Base-by-base conservation (phyloP, 164 flowering plant genomes). In the Magnolia officinalis region DNA sequence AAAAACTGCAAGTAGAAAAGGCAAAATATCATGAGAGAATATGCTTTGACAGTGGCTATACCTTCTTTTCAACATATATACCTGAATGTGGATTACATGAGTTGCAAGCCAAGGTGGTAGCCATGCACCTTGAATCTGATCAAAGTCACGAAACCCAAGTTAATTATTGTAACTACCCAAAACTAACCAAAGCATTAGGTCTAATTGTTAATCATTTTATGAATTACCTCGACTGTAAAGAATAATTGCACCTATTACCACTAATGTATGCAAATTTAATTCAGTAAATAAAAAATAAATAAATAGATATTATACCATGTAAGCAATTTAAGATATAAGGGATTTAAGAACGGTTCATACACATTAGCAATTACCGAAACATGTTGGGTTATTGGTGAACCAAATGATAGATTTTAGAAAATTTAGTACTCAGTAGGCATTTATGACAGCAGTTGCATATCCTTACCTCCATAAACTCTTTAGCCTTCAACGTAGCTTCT, bases 91-190 rank as follows among this genome's bases (percentile, higher is more conserved):
- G 68, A 78, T 45, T 1, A 81, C 72, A 82, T 90, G 94, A 49
- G 75, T 78, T 68, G 89, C 91, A 81, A 95, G 88, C 99, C 99
- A 93, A 70, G 89, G 92, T 72, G 99, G 99, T 80, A 95, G 89
- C 98, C 99, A 95, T 76, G 99, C 91, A 72, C 96, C 90, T 82
- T 93, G 97, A 82, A 84, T 93, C 98, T 94, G 87, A 81, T 74
- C 68, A 63, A 19, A 65, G 68, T 20, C 31, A 67, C 1, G 65
- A 75, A 67, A 67, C 24, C 29, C 23, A 65, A 37, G n/a, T 31
- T 4, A 8, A 51, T n/a, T 8, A 63, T 19, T 70, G 18, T 8
- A 31, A 6, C 20, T 37, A 37, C 45, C 0, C 45, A 37, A 37
- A 37, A 37, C 45, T 51, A 50, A 23, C 45, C 6, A 37, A 37